Evolutionary conservation across 129 eudicot species (phyloP), one percentile per base, ranked within the genome.

Genomic region (Tagetes erecta): DNA sequence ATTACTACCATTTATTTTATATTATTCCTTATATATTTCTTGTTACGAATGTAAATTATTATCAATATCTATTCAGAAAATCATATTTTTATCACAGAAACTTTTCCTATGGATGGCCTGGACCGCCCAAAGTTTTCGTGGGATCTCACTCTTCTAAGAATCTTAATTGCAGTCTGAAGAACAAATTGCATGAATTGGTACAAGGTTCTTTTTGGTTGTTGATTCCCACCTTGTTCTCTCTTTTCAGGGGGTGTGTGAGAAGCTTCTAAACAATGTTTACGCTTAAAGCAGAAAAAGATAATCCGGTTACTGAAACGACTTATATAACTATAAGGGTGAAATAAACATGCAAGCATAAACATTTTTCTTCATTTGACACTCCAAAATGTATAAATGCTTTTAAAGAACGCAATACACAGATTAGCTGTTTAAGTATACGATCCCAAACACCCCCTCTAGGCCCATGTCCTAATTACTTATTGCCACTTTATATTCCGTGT

Each of bases 181-280:
- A 83, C 76, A 60, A 80, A 49, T 89, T 56, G 42, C 67, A 66
- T 34, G 80, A 77, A 67, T 40, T 69, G 97, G 97, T 92, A 81
- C 82, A 87, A 64, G 71, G 58, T 78, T 71, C 44, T 37, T 47
- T n/a, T 45, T 20, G 14, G 52, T 66, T 56, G 49, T 42, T 73
- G 46, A 53, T 80, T 53, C 38, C 75, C 13, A 71, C 49, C 71
- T 39, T 71, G 59, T 52, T 53, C 47, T 33, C 20, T 50, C 14
- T 55, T 67, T 37, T 62, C 67, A 36, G 27, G 38, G 39, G 64
- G 39, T 33, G 64, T 58, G 2, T 58, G 39, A 39, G 64, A 58
- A 8, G 64, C 39, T 58, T 58, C 51, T 2, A 57, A 1, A 6
- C 5, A 12, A 53, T 14, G 59, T 20, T 53, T 53, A 20, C 20